Evolutionary conservation across 1,139 yeast species (phyloP).

Genomic region (Kluyveromyces sp.): DNA sequence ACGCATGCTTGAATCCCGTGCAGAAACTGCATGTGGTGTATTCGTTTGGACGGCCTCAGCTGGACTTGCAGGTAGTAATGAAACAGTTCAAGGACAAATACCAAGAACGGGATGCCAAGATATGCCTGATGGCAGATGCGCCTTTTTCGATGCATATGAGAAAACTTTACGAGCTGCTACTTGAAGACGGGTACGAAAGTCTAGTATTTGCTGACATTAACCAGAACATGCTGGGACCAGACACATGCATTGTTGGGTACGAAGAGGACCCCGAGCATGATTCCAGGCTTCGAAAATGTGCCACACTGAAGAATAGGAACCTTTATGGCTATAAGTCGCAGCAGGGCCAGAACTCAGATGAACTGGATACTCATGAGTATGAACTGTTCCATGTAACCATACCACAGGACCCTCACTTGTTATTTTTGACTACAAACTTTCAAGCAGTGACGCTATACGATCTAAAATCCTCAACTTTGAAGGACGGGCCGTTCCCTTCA

Average conservation of each 20-base stretch:
- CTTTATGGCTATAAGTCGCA: constrained; percentile 14
- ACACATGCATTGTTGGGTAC: constrained; percentile 41
- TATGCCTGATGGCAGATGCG: constrained; percentile 64
- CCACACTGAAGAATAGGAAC: constrained; percentile 27
- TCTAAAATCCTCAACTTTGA: constrained; percentile 31
- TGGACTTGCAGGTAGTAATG: constrained; percentile 36
- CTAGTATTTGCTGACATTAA: constrained; percentile 48
- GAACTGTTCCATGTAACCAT: constrained; percentile 60
- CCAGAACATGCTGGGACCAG: constrained; percentile 27
- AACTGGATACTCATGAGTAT: constrained; percentile 34
- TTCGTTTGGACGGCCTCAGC: constrained; percentile 62
- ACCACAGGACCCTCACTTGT: constrained; percentile 73
- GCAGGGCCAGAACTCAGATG: constrained; percentile 11
- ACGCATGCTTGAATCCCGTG: constrained; percentile 82
- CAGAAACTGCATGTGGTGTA: constrained; percentile 66
- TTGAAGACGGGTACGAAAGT: constrained; percentile 36
- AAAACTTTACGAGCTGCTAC: constrained; percentile 34
- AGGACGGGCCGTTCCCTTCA: constrained; percentile 63
- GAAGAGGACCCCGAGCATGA: constrained; percentile 19
- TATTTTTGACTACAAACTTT: constrained; percentile 69
- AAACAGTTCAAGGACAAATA: constrained; percentile 38
- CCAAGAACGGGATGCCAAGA: constrained; percentile 34
- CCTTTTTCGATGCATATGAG: constrained; percentile 44
- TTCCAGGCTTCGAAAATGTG: constrained; percentile 1
- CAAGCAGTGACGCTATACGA: constrained; percentile 45